These are phyloP conservation scores for Pseudopithomyces maydicus DNA, from an alignment of 2,329 filamentous ascomycete genomes.

Conservation along the genomic window DNA sequence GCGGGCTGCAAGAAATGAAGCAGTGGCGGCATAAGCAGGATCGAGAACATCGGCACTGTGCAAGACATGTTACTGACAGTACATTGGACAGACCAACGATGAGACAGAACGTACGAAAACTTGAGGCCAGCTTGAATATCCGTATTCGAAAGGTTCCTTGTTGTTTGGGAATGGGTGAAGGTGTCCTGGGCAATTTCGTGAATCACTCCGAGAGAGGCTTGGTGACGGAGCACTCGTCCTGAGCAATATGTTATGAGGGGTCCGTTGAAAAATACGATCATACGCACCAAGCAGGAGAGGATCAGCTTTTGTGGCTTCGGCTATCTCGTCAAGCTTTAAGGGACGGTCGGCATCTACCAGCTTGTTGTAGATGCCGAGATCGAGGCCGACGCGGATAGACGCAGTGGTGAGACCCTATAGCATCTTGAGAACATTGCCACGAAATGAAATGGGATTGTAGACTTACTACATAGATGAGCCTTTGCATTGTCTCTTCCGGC, in stretches of 20 bases:
- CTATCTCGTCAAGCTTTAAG: neutral
- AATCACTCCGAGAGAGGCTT: conserved; percentile 8
- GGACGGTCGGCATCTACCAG: neutral
- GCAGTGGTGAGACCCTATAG: neutral
- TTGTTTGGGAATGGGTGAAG: conserved; percentile 1
- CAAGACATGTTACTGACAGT: neutral
- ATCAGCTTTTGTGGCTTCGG: neutral
- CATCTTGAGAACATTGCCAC: neutral
- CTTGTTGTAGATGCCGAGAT: conserved; percentile 5
- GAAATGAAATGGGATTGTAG: neutral
- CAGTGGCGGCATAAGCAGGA: conserved; percentile 1
- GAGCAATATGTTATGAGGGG: neutral
- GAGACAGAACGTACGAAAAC: neutral
- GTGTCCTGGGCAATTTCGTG: conserved; percentile 2
- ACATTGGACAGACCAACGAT: neutral
- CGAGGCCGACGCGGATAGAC: conserved; percentile 5
- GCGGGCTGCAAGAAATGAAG: conserved; percentile 1
- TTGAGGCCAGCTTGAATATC: conserved; percentile 7
- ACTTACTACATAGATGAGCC: conserved; percentile 5
- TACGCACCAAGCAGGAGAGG: conserved; percentile 5
- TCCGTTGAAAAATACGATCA: neutral
- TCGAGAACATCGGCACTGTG: conserved; percentile 4
- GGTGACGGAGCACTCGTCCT: conserved; percentile 10
- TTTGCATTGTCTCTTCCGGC: conserved; percentile 10
- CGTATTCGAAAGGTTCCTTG: neutral